phyloP scores from a whole-genome alignment of 1,284 basidiomycete genomes.

The Puccinia sorghi region DNA sequence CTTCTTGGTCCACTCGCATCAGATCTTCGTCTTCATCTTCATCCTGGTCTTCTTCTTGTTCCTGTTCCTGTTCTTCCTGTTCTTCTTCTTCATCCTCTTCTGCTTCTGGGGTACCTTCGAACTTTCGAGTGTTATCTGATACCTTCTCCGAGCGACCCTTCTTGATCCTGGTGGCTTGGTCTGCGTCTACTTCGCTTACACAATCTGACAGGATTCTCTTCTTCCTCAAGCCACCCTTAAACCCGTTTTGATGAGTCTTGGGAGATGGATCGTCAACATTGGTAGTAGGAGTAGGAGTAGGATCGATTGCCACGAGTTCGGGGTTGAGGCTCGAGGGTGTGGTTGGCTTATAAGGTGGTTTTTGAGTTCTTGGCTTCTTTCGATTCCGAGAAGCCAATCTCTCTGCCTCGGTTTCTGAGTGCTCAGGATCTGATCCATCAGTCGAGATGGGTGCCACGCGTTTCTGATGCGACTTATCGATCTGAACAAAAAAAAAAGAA shows the following conservation, averaged over 20 bases:
- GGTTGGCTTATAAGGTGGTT: not conserved
- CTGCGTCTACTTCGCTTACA: slow-evolving; percentile 30
- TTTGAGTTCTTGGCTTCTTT: slow-evolving; percentile 11
- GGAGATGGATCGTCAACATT: not conserved
- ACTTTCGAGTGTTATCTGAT: not conserved
- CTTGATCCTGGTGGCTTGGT: slow-evolving; percentile 29
- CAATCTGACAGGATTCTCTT: slow-evolving; percentile 43
- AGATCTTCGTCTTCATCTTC: slow-evolving; percentile 23
- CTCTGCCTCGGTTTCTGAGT: slow-evolving; percentile 19
- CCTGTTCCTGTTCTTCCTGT: not conserved
- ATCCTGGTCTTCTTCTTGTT: not conserved
- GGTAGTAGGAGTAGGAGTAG: too few relatives aligned
- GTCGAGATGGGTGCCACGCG: slow-evolving; percentile 16
- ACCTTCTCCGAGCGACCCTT: slow-evolving; percentile 27
- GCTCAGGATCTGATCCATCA: slow-evolving; percentile 11
- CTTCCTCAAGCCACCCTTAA: not conserved
- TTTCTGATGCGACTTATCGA: slow-evolving; percentile 18
- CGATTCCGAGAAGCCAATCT: slow-evolving; percentile 16
- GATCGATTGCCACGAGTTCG: not conserved
- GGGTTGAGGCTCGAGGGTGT: not conserved
- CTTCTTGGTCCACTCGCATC: slow-evolving; percentile 32
- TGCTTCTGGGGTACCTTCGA: not conserved
- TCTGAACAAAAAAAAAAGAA: not conserved
- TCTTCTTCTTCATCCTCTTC: slow-evolving; percentile 20
- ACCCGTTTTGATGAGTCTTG: not conserved